Percentiles rank a stretch among this genome's conserved stretches.
These are phyloP conservation scores for Monosporascus sp. DNA, from an alignment of 2,329 filamentous ascomycete species.

Conservation along the genomic window DNA sequence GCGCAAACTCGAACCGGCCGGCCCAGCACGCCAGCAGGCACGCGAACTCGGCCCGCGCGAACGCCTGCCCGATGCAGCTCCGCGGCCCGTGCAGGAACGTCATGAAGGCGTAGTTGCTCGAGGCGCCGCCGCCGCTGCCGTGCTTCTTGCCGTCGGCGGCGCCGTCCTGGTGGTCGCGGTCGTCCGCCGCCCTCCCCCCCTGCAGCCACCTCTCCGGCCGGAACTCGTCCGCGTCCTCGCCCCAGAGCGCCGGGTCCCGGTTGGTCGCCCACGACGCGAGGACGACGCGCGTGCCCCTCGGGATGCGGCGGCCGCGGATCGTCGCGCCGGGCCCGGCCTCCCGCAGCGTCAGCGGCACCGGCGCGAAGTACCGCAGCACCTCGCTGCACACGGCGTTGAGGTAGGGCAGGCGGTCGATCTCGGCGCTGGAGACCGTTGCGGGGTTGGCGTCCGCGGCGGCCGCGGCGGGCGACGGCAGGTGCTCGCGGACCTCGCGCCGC, in stretches of 20 bases:
- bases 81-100: slow-evolving; percentile 84
- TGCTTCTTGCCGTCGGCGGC: slow-evolving; percentile 16
- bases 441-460: slow-evolving; percentile 10
- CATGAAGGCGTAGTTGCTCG: slow-evolving; percentile 70
- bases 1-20: slow-evolving; percentile 63
- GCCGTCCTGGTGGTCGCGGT: neutral
- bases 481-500: slow-evolving; percentile 32
- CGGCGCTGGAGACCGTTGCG: slow-evolving; percentile 20
- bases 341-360: slow-evolving; percentile 53
- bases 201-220: slow-evolving; percentile 71
- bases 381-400: slow-evolving; percentile 39
- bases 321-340: slow-evolving; percentile 49
- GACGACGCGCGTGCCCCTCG: slow-evolving; percentile 59
- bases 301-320: slow-evolving; percentile 53
- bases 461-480: slow-evolving; percentile 29
- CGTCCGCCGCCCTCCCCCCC: slow-evolving; percentile 21
- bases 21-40: slow-evolving; percentile 73
- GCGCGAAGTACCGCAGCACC: slow-evolving; percentile 34
- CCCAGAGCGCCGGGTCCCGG: slow-evolving; percentile 65
- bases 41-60: slow-evolving; percentile 80
- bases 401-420: slow-evolving; percentile 34
- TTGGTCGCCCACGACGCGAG: slow-evolving; percentile 66
- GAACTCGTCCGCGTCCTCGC: slow-evolving; percentile 67
- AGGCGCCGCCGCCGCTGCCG: slow-evolving; percentile 62
- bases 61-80: slow-evolving; percentile 76